Conservation (phyloP, 2,329 filamentous ascomycete genomes). For the Fusarium aywerte region DNA sequence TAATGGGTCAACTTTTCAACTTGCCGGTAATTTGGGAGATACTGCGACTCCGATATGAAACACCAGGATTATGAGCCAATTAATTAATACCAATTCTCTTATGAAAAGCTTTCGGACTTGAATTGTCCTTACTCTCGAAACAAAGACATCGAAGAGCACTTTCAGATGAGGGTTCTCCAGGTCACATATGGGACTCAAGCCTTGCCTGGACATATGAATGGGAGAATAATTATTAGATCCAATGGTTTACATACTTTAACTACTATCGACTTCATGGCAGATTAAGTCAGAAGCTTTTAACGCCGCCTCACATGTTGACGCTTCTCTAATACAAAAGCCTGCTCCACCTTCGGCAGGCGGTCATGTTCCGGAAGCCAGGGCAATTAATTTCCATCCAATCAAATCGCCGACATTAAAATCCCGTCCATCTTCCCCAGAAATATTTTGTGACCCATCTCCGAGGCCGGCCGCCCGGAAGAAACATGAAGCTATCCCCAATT, state of each 20-base stretch:
- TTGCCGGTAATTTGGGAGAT: not conserved
- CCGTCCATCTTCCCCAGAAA: conserved; percentile 20
- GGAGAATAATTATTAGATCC: no score
- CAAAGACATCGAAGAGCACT: no score
- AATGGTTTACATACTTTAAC: no score
- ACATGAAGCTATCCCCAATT: conserved; percentile 33
- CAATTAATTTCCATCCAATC: conserved; percentile 19
- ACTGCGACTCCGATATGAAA: no score
- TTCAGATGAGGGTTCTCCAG: not conserved
- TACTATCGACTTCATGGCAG: not conserved
- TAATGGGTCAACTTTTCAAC: not conserved
- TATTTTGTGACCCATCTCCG: conserved; percentile 33
- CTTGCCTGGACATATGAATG: no score
- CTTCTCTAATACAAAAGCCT: not conserved
- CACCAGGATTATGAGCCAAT: no score
- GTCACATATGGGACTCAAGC: no score
- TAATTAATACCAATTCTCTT: not conserved
- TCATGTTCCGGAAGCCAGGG: conserved; percentile 15
- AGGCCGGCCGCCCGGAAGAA: conserved; percentile 25
- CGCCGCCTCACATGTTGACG: not conserved
- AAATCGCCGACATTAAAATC: conserved; percentile 6
- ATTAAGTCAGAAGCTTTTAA: not conserved
- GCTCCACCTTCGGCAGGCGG: conserved; percentile 23
- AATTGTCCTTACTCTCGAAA: not conserved
- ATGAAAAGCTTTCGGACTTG: not conserved